phyloP scores from a whole-genome alignment of 306 rosid species.

The Cucurbita ficifolia region DNA sequence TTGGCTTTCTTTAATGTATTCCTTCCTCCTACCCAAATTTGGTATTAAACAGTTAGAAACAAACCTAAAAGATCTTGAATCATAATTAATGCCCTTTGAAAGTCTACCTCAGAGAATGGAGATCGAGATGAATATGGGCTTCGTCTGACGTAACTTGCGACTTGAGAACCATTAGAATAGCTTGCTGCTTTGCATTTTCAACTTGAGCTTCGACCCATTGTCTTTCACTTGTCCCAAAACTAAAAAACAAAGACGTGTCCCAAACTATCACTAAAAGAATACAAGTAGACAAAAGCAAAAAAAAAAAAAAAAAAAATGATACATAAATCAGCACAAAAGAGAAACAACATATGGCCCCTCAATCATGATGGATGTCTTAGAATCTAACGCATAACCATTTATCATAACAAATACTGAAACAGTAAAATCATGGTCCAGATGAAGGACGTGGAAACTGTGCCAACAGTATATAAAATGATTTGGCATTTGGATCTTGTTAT shows the following conservation, averaged over 20 bases:
- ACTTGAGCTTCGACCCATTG: slow-evolving; percentile 99
- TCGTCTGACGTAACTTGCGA: slow-evolving; percentile 90
- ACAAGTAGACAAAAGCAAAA: background rate
- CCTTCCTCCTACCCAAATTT: background rate
- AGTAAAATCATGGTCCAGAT: background rate
- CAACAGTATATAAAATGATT: background rate
- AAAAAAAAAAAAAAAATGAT: background rate
- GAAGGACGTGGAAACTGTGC: background rate
- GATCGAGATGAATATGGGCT: slow-evolving; percentile 96
- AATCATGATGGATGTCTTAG: background rate
- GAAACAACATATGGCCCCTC: background rate
- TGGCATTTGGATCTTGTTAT: background rate
- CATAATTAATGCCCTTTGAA: slow-evolving; percentile 6
- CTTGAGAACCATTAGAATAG: slow-evolving; percentile 63
- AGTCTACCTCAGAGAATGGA: slow-evolving; percentile 72
- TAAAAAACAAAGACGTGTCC: slow-evolving; percentile 17
- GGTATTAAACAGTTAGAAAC: background rate
- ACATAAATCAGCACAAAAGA: background rate
- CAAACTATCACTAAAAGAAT: slow-evolving; percentile 4
- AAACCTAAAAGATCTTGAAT: background rate
- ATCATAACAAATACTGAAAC: background rate
- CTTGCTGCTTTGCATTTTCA: slow-evolving; percentile 92
- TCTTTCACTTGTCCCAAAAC: slow-evolving; percentile 97
- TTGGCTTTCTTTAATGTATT: background rate
- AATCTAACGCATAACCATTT: background rate